Percentiles rank a stretch among this genome's conserved stretches.
Evolutionary conservation across 192 early-diverging fungal genomes (phyloP).

Genomic region (Coemansia guatemalensis): DNA sequence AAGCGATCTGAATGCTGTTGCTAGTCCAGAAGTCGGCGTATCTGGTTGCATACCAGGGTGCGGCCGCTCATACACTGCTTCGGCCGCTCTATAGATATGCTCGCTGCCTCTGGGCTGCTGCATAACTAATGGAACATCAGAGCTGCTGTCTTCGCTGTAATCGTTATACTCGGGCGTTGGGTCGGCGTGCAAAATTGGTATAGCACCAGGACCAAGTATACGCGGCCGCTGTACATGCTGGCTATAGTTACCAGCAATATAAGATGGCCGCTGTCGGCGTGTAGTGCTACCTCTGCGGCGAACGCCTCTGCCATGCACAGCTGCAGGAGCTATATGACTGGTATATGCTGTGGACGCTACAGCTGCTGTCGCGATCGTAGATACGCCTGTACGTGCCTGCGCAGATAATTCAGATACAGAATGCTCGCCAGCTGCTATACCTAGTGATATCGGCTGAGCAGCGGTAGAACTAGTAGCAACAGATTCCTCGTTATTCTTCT

Average conservation of each 20-base stretch:
- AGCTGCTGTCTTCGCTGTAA: slow-evolving; percentile 13
- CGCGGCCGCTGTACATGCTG: slow-evolving; percentile 8
- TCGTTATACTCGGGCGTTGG: slow-evolving; percentile 8
- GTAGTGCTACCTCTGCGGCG: neutral
- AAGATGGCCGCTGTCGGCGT: neutral
- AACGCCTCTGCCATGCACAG: too few species aligned
- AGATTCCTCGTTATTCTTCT: slow-evolving; percentile 11
- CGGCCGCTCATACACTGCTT: neutral
- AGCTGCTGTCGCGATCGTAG: neutral
- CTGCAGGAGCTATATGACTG: too few species aligned
- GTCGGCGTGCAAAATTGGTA: slow-evolving; percentile 46
- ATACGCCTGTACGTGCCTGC: neutral
- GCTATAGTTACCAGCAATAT: neutral
- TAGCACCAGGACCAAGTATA: slow-evolving; percentile 43
- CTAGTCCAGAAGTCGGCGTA: slow-evolving; percentile 39
- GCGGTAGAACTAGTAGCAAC: neutral
- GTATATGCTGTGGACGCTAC: neutral
- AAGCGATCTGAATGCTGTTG: slow-evolving; percentile 33
- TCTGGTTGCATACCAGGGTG: slow-evolving; percentile 16
- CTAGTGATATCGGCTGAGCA: too few species aligned
- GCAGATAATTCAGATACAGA: too few species aligned
- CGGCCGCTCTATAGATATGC: too few species aligned
- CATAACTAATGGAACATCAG: slow-evolving; percentile 29
- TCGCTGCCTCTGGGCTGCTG: slow-evolving; percentile 4
- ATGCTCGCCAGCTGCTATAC: too few species aligned